A percentile compares a stretch with the other conserved stretches of the same genome.
phyloP scores from a whole-genome alignment of 2,329 filamentous ascomycete species.

The Colletotrichum somersetense region DNA sequence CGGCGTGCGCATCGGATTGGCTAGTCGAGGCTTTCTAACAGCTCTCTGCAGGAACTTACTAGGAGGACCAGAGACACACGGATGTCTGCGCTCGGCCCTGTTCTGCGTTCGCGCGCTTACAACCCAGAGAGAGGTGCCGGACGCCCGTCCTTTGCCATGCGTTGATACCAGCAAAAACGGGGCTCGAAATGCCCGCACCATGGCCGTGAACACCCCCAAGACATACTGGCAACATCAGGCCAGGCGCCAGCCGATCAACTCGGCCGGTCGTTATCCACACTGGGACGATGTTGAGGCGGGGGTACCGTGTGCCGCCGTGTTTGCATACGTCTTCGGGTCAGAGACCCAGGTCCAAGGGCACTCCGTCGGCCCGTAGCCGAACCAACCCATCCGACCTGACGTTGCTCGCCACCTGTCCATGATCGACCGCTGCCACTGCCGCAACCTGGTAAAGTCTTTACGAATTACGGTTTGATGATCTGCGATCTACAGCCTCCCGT shows the following conservation, averaged over 20 bases:
- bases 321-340: background rate
- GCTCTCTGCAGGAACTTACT: slow-evolving; percentile 23
- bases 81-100: background rate
- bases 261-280: background rate
- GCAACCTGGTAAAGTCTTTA: background rate
- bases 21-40: slow-evolving; percentile 20
- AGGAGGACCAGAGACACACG: slow-evolving; percentile 16
- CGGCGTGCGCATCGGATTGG: slow-evolving; percentile 30
- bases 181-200: background rate
- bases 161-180: slow-evolving; percentile 20
- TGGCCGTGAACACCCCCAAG: background rate
- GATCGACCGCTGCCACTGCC: slow-evolving; percentile 17
- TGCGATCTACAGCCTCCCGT: background rate
- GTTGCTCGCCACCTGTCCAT: slow-evolving; percentile 10
- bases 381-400: background rate
- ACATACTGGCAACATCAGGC: slow-evolving; percentile 6
- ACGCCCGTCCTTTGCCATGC: slow-evolving; percentile 33
- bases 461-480: background rate
- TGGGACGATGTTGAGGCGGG: slow-evolving; percentile 6
- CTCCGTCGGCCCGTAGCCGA: background rate
- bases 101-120: slow-evolving; percentile 1
- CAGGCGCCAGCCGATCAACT: slow-evolving; percentile 8
- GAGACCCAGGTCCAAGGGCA: background rate
- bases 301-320: background rate
- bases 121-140: background rate